Percentiles rank a stretch among this genome's conserved stretches.
Evolutionary conservation across 805 yeast species (phyloP).

Genomic region (Candida yuanshanica): DNA sequence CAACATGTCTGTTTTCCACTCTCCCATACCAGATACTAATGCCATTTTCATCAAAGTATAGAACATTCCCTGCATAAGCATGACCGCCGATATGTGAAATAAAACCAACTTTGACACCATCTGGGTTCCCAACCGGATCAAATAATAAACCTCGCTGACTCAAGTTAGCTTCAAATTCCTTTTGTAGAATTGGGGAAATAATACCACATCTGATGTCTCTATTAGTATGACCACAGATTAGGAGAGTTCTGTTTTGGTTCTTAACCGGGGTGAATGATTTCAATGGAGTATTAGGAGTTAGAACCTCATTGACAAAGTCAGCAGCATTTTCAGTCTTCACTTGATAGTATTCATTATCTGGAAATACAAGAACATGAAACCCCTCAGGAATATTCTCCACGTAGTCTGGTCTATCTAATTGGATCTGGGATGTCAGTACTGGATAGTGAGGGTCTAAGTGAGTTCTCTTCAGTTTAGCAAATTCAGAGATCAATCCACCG

Average conservation of each 20-base stretch:
- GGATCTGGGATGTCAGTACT: constrained; percentile 42
- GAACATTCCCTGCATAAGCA: constrained; percentile 75
- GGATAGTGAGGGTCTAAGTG: constrained; percentile 42
- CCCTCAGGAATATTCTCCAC: background rate
- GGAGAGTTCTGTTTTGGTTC: constrained; percentile 25
- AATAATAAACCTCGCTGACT: constrained; percentile 27
- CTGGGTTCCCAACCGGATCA: constrained; percentile 16
- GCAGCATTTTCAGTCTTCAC: constrained; percentile 12
- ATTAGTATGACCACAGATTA: constrained; percentile 62
- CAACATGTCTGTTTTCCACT: constrained; percentile 60
- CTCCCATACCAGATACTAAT: constrained; percentile 66
- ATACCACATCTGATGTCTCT: constrained; percentile 65
- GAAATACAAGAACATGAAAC: constrained; percentile 40
- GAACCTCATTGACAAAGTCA: constrained; percentile 36
- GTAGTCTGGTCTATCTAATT: constrained; percentile 19
- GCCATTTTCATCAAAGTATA: constrained; percentile 43
- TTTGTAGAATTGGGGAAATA: constrained; percentile 50
- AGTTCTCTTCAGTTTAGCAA: constrained; percentile 30
- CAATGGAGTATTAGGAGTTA: constrained; percentile 29
- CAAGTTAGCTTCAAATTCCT: constrained; percentile 45
- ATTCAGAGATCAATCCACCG: constrained; percentile 36
- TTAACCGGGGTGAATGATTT: constrained; percentile 18
- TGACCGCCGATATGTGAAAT: constrained; percentile 85
- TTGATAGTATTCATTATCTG: constrained; percentile 41
- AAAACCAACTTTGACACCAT: constrained; percentile 41